These are phyloP conservation scores for Saturnispora gosingensis DNA, from an alignment of 805 yeast species.

Conservation along the genomic window DNA sequence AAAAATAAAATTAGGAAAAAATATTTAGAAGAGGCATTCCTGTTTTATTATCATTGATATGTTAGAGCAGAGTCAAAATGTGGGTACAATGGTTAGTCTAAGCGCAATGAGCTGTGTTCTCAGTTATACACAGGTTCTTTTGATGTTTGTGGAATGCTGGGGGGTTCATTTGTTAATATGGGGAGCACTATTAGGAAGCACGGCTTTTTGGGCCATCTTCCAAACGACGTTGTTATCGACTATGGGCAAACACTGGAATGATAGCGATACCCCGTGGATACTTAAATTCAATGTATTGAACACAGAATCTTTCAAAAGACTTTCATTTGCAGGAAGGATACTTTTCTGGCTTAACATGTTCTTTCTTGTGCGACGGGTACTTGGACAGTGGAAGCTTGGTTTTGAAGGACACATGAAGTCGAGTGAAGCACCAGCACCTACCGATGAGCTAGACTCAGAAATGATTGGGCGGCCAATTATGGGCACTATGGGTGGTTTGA, in stretches of 20 bases:
- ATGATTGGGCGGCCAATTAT: constrained; percentile 2
- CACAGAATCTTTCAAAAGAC: not conserved
- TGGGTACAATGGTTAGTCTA: not conserved
- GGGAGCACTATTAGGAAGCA: not conserved
- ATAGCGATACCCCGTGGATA: not conserved
- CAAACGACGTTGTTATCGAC: not conserved
- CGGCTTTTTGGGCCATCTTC: not conserved
- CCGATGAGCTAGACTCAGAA: not conserved
- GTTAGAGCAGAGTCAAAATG: not conserved
- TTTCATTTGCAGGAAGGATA: constrained; percentile 1
- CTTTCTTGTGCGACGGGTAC: not conserved
- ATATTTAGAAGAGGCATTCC: not conserved
- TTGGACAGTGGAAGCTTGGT: constrained; percentile 2
- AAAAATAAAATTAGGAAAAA: not conserved
- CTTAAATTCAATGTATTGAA: not conserved
- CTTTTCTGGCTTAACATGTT: constrained; percentile 3
- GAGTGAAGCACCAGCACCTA: not conserved
- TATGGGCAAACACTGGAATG: not conserved
- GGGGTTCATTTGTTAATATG: not conserved
- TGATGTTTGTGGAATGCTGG: not conserved
- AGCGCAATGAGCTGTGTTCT: not conserved
- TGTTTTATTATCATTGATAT: not conserved
- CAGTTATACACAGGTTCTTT: not conserved
- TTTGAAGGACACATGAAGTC: not conserved
- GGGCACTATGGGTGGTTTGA: not conserved